Evolutionary conservation across 345 rosid species (phyloP), one percentile per base, ranked within the genome.

Genomic region (Alliaria petiolata): DNA sequence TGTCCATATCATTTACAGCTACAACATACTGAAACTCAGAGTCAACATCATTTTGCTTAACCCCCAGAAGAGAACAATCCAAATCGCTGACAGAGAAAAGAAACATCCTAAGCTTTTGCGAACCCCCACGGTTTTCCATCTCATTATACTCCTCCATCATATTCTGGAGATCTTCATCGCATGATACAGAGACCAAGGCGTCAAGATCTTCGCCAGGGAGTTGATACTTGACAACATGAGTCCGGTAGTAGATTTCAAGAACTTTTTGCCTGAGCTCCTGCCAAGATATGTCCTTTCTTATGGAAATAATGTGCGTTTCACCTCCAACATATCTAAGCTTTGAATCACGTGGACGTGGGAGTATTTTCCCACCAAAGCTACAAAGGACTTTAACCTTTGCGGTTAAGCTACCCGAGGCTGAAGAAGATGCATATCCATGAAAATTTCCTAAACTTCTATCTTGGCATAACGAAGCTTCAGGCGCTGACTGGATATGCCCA

Each of bases 121-220:
- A 81, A 76, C 84, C 84, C 65, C 82, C 87, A 49, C 83, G 78
- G 60, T 59, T 79, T 61, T 82, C 89, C 80, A 84, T 81, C 71
- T 83, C 92, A 56, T 62, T 78, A 77, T 84, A 84, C 72, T 90
- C 97, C 77, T 89, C 96, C 90, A 89, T 85, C 98, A 92, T 89
- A 78, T 89, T 89, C 62, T 73, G 81, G 64, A 92, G 86, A 85
- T 92, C 96, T 78, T 89, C 98, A 40, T 88, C 91, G 60, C 89
- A 88, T 12, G 96, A 87, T 59, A 92, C 95, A 75, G 98, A 92
- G 44, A 92, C 91, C 80, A 92, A 81, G 34, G 98, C 91, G 67
- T 92, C 98, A 66, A 92, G 86, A 74, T 89, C 95, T 80, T 92
- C 98, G 16, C 95, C 98, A 66, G 96, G 98, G 78, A 92, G 95